Conservation (phyloP, 148 eudicot species). For the Heliamphora exappendiculata region DNA sequence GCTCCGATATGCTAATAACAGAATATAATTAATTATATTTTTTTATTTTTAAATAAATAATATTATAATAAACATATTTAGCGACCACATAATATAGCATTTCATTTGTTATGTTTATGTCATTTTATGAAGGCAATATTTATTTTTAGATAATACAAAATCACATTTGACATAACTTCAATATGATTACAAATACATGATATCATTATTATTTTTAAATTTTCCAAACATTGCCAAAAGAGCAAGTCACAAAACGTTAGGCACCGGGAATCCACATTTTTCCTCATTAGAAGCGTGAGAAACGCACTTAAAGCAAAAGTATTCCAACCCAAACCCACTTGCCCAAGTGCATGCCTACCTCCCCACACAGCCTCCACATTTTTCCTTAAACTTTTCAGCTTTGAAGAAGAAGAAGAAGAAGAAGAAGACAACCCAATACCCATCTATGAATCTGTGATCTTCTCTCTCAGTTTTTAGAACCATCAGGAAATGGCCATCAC, state of each 20-base stretch:
- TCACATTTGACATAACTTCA: not conserved
- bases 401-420: not conserved
- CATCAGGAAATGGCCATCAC: constrained; percentile 31
- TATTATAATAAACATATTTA: not conserved
- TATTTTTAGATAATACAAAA: not conserved
- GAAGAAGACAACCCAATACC: constrained; percentile 4
- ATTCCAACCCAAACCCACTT: constrained; percentile 19
- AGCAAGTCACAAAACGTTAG: constrained; percentile 15
- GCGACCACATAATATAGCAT: too few species aligned
- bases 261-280: not conserved
- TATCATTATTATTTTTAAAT: too few species aligned
- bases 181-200: too few species aligned
- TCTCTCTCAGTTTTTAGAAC: not conserved
- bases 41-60: not conserved
- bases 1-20: too few species aligned
- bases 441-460: constrained; percentile 11
- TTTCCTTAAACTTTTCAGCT: constrained; percentile 22
- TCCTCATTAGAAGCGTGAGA: constrained; percentile 24
- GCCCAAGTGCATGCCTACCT: constrained; percentile 45
- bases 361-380: constrained; percentile 13
- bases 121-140: not conserved
- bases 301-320: constrained; percentile 25
- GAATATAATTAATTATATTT: too few species aligned
- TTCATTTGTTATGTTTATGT: too few species aligned
- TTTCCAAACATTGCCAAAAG: not conserved